These are phyloP conservation scores for Clonostachys chloroleuca DNA, from an alignment of 2,329 filamentous ascomycete genomes.

Conservation along the genomic window DNA sequence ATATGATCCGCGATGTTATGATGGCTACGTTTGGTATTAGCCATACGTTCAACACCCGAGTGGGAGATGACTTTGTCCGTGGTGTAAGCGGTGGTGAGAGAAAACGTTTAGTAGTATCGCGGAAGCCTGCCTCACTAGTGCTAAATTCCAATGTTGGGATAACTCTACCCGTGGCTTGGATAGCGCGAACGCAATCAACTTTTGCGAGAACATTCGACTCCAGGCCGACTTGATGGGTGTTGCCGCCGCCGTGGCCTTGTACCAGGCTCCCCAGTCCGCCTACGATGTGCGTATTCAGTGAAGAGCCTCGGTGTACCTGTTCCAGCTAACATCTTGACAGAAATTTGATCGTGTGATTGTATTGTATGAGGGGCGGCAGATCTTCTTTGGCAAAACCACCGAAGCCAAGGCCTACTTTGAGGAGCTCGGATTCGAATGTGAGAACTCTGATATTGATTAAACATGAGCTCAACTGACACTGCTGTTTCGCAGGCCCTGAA, in stretches of 20 bases:
- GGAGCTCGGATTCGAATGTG: conserved; percentile 58
- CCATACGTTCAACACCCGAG: conserved; percentile 54
- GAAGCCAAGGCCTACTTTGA: conserved; percentile 59
- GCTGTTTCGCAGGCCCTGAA: conserved; percentile 34
- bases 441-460: conserved; percentile 29
- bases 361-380: conserved; percentile 56
- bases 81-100: conserved; percentile 49
- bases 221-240: conserved; percentile 69
- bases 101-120: conserved; percentile 67
- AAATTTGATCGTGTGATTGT: conserved; percentile 55
- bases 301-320: neutral
- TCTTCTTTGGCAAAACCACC: conserved; percentile 58
- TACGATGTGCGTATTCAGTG: conserved; percentile 59
- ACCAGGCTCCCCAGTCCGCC: conserved; percentile 61
- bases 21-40: conserved; percentile 60
- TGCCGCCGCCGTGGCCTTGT: conserved; percentile 65
- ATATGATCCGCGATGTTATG: conserved; percentile 43
- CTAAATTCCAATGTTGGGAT: conserved; percentile 62
- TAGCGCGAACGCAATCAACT: conserved; percentile 56
- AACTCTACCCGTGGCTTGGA: conserved; percentile 60
- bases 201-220: conserved; percentile 52
- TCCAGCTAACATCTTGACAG: conserved; percentile 37
- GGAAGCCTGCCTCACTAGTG: conserved; percentile 46
- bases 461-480: conserved; percentile 45
- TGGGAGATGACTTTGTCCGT: conserved; percentile 57